These are phyloP conservation scores for Fagopyrum tataricum DNA, from an alignment of 148 eudicot genomes.

Conservation along the genomic window DNA sequence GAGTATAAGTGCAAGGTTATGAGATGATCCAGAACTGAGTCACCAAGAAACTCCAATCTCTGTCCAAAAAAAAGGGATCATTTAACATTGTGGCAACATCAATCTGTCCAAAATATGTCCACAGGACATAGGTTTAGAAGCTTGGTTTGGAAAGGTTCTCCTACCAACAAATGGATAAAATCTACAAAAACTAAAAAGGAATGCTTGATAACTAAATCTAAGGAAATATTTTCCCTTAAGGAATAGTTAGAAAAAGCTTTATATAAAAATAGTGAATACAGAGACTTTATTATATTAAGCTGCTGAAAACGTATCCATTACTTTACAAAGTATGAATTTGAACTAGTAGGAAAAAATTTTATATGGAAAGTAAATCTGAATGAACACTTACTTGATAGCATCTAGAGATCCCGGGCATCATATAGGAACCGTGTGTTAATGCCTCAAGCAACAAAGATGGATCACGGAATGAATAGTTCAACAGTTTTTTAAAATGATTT, in stretches of 20 bases:
- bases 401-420: conserved; percentile 77
- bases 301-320: not conserved
- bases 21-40: conserved; percentile 67
- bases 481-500: conserved; percentile 34
- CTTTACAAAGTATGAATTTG: not conserved
- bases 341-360: not conserved
- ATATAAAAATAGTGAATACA: not conserved
- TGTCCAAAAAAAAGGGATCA: conserved; percentile 20
- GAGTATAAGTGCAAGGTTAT: conserved; percentile 54
- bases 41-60: conserved; percentile 94
- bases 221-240: too few species aligned
- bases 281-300: not conserved
- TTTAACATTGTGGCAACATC: not conserved
- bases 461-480: conserved; percentile 60
- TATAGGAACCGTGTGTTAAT: conserved; percentile 83
- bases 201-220: too few species aligned
- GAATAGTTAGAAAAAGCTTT: too few species aligned
- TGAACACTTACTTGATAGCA: conserved; percentile 73
- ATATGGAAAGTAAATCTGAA: not conserved
- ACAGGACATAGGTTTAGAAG: too few species aligned
- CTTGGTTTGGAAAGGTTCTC: too few species aligned
- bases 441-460: conserved; percentile 77
- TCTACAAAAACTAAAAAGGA: too few species aligned
- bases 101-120: too few species aligned
- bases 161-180: too few species aligned